Evolutionary conservation across 2,329 filamentous ascomycete genomes (phyloP).

Genomic region (Clarireedia homoeocarpa): DNA sequence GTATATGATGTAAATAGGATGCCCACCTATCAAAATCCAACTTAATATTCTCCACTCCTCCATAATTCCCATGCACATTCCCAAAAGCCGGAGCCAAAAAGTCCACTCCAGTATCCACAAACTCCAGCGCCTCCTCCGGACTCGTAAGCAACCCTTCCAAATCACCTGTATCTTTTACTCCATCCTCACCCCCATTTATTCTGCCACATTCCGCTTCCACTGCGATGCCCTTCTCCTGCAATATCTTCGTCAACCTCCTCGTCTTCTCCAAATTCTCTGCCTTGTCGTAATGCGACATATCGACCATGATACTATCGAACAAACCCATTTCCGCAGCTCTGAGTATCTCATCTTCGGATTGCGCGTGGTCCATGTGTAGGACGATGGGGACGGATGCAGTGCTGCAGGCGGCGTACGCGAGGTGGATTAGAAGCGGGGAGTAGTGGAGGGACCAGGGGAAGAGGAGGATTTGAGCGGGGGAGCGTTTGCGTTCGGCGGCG

Average conservation of each 20-base stretch:
- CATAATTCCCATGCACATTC: slow-evolving; percentile 59
- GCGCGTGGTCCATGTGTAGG: slow-evolving; percentile 60
- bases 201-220: slow-evolving; percentile 62
- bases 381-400: slow-evolving; percentile 51
- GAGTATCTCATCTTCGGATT: slow-evolving; percentile 47
- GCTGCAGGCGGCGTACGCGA: slow-evolving; percentile 46
- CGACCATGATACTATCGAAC: slow-evolving; percentile 70
- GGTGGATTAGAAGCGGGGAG: slow-evolving; percentile 42
- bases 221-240: slow-evolving; percentile 53
- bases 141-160: slow-evolving; percentile 55
- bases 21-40: slow-evolving; percentile 33
- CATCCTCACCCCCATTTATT: slow-evolving; percentile 69
- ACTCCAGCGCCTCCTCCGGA: slow-evolving; percentile 52
- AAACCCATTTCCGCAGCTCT: slow-evolving; percentile 46
- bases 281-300: slow-evolving; percentile 67
- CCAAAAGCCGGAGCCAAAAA: slow-evolving; percentile 61
- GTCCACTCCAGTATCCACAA: slow-evolving; percentile 57
- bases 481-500: slow-evolving; percentile 58
- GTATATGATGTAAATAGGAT: not conserved
- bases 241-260: slow-evolving; percentile 40
- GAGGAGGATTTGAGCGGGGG: slow-evolving; percentile 60
- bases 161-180: slow-evolving; percentile 59
- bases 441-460: slow-evolving; percentile 66
- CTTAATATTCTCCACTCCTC: slow-evolving; percentile 30
- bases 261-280: slow-evolving; percentile 63